Conservation (phyloP, 768 basidiomycete species). For the Filobasidium floriforme region DNA sequence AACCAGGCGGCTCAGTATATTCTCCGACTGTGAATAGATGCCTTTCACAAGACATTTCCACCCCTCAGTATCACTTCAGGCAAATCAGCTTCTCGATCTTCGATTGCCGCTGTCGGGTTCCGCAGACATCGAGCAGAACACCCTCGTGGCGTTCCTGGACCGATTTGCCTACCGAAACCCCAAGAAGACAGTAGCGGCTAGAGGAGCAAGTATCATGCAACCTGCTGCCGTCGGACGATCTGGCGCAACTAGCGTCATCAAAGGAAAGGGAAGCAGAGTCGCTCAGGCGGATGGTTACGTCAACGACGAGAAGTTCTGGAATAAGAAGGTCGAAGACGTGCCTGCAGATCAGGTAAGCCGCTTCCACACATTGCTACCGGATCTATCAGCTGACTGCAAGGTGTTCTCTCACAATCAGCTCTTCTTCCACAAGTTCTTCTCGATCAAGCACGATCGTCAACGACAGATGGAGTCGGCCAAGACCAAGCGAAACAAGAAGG, state of each 20-base stretch:
- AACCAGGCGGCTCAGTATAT: not conserved
- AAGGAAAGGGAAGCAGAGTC: constrained; percentile 63
- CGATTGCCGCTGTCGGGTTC: constrained; percentile 68
- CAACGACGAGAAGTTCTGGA: constrained; percentile 71
- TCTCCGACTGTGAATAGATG: constrained; percentile 49
- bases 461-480: constrained; percentile 51
- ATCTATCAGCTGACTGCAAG: not conserved
- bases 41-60: constrained; percentile 82
- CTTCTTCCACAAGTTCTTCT: constrained; percentile 88
- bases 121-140: constrained; percentile 83
- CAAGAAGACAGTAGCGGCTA: constrained; percentile 60
- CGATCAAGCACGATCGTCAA: constrained; percentile 58
- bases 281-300: constrained; percentile 52
- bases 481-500: constrained; percentile 44
- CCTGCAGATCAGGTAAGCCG: constrained; percentile 72
- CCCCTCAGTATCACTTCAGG: constrained; percentile 78
- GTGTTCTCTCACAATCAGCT: constrained; percentile 48
- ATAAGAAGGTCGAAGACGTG: constrained; percentile 60
- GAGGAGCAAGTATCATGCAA: constrained; percentile 91
- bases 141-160: constrained; percentile 89
- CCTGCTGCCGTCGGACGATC: constrained; percentile 64
- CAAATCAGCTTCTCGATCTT: constrained; percentile 63
- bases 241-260: constrained; percentile 46
- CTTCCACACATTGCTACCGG: not conserved
- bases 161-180: constrained; percentile 96